Percentiles rank a stretch among this genome's conserved stretches.
phyloP scores from a whole-genome alignment of 352 stramenopile genomes.

The Globisporangium echinulatum region DNA sequence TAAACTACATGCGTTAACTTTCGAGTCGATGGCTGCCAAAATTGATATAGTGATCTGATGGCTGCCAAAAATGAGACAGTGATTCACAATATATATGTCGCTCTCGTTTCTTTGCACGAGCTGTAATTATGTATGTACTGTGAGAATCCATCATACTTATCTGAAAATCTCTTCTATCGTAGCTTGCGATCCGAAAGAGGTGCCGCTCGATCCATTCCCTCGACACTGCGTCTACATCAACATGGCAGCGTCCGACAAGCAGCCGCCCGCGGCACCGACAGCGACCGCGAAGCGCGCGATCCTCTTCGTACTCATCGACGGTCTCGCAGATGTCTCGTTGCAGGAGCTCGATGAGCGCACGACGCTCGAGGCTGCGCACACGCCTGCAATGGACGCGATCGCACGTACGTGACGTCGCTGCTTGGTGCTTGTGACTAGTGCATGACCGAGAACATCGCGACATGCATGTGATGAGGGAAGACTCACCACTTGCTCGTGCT shows the following conservation, averaged over 20 bases:
- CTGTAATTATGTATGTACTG: too few relatives aligned
- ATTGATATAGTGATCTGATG: not conserved
- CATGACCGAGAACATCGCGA: not conserved
- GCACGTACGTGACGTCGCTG: slow-evolving; percentile 36
- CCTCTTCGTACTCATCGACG: slow-evolving; percentile 86
- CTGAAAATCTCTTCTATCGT: not conserved
- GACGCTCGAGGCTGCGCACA: slow-evolving; percentile 60
- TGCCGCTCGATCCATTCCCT: not conserved
- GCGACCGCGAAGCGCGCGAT: slow-evolving; percentile 38
- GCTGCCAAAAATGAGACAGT: too few relatives aligned
- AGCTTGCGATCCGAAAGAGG: not conserved
- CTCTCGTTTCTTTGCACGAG: too few relatives aligned
- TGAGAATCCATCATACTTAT: not conserved
- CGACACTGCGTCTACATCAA: not conserved
- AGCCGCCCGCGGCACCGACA: not conserved
- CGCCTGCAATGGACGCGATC: slow-evolving; percentile 82
- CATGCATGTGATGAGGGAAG: too few relatives aligned
- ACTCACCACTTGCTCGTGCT: not conserved
- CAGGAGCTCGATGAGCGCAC: slow-evolving; percentile 43
- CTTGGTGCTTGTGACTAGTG: not conserved
- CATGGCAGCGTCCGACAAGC: not conserved
- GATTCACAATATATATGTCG: too few relatives aligned
- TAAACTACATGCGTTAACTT: not conserved
- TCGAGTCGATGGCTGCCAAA: not conserved
- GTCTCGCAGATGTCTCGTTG: slow-evolving; percentile 72